phyloP scores from a whole-genome alignment of 768 basidiomycete species.

The Gelatoporia subvermispora region DNA sequence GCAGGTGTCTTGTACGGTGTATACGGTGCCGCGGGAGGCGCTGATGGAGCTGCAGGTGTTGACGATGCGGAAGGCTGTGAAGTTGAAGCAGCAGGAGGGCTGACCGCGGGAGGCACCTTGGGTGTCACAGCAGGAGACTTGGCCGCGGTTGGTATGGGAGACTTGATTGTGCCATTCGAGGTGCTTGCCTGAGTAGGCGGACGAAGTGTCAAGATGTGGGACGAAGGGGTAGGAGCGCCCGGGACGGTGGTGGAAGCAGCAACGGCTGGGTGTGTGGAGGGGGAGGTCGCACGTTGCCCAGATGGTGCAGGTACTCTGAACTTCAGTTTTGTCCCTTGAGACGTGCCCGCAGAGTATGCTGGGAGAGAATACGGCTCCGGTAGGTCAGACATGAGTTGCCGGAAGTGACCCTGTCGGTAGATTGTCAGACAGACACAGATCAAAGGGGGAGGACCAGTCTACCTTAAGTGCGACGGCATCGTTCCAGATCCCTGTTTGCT shows the following conservation, averaged over 20 bases:
- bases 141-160: slow-evolving; percentile 1
- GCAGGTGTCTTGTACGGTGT: slow-evolving; percentile 14
- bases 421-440: slow-evolving; percentile 8
- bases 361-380: slow-evolving; percentile 62
- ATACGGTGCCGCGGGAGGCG: slow-evolving; percentile 18
- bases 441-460: slow-evolving; percentile 14
- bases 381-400: slow-evolving; percentile 71
- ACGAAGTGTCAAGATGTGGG: neutral
- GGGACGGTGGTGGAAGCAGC: slow-evolving; percentile 8
- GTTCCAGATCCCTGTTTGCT: slow-evolving; percentile 79
- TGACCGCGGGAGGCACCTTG: slow-evolving; percentile 14
- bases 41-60: slow-evolving; percentile 1
- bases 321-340: slow-evolving; percentile 64
- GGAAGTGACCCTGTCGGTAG: slow-evolving; percentile 58
- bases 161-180: neutral
- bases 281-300: slow-evolving; percentile 23
- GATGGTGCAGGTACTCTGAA: slow-evolving; percentile 56
- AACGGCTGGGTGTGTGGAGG: slow-evolving; percentile 2
- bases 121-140: slow-evolving; percentile 7
- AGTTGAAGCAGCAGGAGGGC: slow-evolving; percentile 19
- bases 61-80: slow-evolving; percentile 17
- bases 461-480: slow-evolving; percentile 68
- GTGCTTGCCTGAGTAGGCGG: neutral
- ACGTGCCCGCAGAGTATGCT: slow-evolving; percentile 40
- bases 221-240: slow-evolving; percentile 4